phyloP scores from a whole-genome alignment of 2,329 filamentous ascomycete genomes.

The Biscogniauxia marginata region DNA sequence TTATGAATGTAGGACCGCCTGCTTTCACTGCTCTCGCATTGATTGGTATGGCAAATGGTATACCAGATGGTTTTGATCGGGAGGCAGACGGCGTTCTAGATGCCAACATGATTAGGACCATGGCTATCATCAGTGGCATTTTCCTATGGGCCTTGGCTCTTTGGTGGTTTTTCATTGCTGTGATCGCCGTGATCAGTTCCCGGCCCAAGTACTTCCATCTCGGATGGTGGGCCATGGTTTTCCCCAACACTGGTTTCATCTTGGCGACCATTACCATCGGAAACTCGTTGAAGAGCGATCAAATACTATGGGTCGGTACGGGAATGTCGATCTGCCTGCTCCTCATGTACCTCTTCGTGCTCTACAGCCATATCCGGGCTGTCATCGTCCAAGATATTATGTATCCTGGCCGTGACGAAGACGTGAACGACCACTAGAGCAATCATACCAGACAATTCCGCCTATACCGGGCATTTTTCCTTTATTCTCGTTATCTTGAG shows the following conservation, averaged over 20 bases:
- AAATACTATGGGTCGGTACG: constrained; percentile 47
- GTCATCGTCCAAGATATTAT: constrained; percentile 53
- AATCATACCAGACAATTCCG: not conserved
- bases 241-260: constrained; percentile 60
- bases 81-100: constrained; percentile 44
- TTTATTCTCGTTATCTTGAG: not conserved
- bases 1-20: constrained; percentile 74
- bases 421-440: constrained; percentile 45
- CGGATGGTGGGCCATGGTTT: constrained; percentile 64
- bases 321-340: constrained; percentile 49
- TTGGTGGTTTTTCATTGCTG: constrained; percentile 57
- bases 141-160: constrained; percentile 63
- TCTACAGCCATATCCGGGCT: constrained; percentile 45
- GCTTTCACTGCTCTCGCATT: constrained; percentile 70
- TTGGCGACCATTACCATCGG: constrained; percentile 56
- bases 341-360: constrained; percentile 42
- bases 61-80: constrained; percentile 47
- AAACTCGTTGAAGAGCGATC: constrained; percentile 44
- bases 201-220: constrained; percentile 55
- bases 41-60: constrained; percentile 62
- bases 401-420: constrained; percentile 55
- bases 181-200: constrained; percentile 44
- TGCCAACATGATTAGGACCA: constrained; percentile 42
- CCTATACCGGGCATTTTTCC: not conserved
- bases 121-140: constrained; percentile 49